phyloP scores from a whole-genome alignment of 1,284 basidiomycete genomes.

The Ustilago crameri region DNA sequence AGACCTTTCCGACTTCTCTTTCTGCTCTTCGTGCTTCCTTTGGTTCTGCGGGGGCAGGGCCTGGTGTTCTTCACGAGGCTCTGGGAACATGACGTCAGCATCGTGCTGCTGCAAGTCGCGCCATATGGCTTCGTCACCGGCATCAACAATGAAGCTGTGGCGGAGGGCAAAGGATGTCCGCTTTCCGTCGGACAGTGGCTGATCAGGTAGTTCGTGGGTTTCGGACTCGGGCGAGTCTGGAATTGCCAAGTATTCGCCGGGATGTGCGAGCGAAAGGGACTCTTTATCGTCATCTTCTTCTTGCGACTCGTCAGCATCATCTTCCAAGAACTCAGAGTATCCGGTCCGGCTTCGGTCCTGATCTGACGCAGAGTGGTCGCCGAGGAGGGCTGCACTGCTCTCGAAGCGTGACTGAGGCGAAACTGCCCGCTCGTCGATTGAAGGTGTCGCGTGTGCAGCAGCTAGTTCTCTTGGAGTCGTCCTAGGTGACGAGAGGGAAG shows the following conservation, averaged over 20 bases:
- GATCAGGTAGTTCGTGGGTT: neutral
- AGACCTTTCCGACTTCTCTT: neutral
- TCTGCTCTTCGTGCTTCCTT: neutral
- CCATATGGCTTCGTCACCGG: conserved; percentile 40
- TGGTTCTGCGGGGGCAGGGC: neutral
- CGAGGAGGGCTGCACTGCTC: conserved; percentile 13
- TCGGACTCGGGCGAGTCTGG: conserved; percentile 14
- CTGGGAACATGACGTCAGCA: conserved; percentile 16
- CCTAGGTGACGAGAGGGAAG: conserved; percentile 1
- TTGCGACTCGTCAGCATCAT: conserved; percentile 10
- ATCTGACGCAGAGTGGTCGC: conserved; percentile 5
- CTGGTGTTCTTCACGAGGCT: conserved; percentile 13
- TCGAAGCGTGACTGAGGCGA: conserved; percentile 14
- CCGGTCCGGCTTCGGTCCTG: conserved; percentile 25
- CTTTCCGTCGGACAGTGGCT: neutral
- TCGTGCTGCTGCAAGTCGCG: conserved; percentile 31
- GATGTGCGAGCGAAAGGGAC: conserved; percentile 13
- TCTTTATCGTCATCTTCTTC: conserved; percentile 19
- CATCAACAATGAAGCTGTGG: conserved; percentile 34
- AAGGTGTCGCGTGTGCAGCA: conserved; percentile 1
- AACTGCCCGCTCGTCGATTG: conserved; percentile 10
- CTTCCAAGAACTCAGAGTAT: conserved; percentile 30
- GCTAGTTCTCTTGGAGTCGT: neutral
- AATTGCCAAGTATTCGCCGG: conserved; percentile 39
- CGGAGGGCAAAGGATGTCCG: conserved; percentile 9